These are phyloP conservation scores for Colletotrichum trifolii DNA, from an alignment of 2,329 filamentous ascomycete genomes.

Conservation along the genomic window DNA sequence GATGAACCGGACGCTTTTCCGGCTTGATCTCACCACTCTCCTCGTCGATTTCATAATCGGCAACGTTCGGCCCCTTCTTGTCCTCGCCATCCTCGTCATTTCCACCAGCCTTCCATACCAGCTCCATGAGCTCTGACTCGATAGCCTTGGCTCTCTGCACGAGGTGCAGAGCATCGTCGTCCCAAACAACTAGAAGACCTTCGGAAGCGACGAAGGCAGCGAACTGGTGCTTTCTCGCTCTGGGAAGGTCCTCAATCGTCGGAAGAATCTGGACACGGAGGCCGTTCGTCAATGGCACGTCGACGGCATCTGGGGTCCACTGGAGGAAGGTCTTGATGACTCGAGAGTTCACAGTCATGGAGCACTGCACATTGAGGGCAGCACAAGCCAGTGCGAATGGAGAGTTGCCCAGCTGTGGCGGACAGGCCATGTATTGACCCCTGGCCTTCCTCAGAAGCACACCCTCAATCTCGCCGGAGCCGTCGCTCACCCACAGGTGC, in stretches of 20 bases:
- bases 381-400: slow-evolving; percentile 72
- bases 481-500: slow-evolving; percentile 78
- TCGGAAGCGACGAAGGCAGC: slow-evolving; percentile 81
- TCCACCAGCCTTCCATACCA: slow-evolving; percentile 75
- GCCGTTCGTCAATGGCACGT: slow-evolving; percentile 81
- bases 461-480: slow-evolving; percentile 75
- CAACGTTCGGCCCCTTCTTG: slow-evolving; percentile 59
- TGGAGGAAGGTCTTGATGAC: slow-evolving; percentile 83
- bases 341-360: slow-evolving; percentile 84
- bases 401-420: slow-evolving; percentile 71
- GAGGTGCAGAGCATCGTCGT: slow-evolving; percentile 80
- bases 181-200: slow-evolving; percentile 81
- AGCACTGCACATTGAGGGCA: slow-evolving; percentile 80
- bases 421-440: slow-evolving; percentile 79
- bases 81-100: slow-evolving; percentile 62
- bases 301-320: slow-evolving; percentile 77
- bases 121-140: slow-evolving; percentile 80
- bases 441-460: slow-evolving; percentile 76
- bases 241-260: slow-evolving; percentile 75
- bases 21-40: slow-evolving; percentile 76
- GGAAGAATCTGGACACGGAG: slow-evolving; percentile 82
- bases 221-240: slow-evolving; percentile 82
- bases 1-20: slow-evolving; percentile 73
- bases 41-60: slow-evolving; percentile 72
- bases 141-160: slow-evolving; percentile 77